Conservation (phyloP, 805 yeast genomes). For the Clavispora asparagi region DNA sequence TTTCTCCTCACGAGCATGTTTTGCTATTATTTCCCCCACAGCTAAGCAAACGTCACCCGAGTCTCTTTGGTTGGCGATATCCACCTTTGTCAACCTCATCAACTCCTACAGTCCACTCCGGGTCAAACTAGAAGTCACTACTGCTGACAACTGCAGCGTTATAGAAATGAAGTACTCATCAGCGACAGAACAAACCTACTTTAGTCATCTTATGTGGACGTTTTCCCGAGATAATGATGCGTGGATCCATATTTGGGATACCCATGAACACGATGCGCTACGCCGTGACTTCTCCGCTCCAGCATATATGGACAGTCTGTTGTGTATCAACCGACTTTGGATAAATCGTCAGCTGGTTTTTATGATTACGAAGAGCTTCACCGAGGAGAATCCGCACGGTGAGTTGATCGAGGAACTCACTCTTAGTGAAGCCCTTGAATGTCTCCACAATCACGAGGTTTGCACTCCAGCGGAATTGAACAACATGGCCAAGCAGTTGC, state of each 20-base stretch:
- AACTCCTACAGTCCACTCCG: conserved; percentile 10
- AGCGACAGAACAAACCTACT: conserved; percentile 6
- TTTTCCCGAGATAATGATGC: conserved; percentile 1
- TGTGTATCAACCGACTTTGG: conserved; percentile 10
- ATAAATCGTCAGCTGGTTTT: conserved; percentile 1
- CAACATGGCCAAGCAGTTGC: background rate
- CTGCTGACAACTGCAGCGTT: background rate
- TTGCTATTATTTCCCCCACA: conserved; percentile 5
- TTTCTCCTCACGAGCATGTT: conserved; percentile 3
- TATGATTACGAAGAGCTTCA: conserved; percentile 3
- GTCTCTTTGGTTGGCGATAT: background rate
- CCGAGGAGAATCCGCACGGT: conserved; percentile 9
- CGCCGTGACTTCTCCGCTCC: conserved; percentile 12
- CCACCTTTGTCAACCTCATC: background rate
- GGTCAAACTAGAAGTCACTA: background rate
- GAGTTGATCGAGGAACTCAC: conserved; percentile 7
- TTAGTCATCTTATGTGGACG: conserved; percentile 7
- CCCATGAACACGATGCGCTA: conserved; percentile 10
- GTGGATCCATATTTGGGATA: conserved; percentile 12
- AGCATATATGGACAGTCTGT: conserved; percentile 7
- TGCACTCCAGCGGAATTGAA: background rate
- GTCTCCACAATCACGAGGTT: background rate
- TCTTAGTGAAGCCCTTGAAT: conserved; percentile 4
- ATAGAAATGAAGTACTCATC: conserved; percentile 7
- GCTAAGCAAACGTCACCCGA: background rate